Conservation (phyloP, 2,329 filamentous ascomycete species). For the Colletotrichum spinosum region DNA sequence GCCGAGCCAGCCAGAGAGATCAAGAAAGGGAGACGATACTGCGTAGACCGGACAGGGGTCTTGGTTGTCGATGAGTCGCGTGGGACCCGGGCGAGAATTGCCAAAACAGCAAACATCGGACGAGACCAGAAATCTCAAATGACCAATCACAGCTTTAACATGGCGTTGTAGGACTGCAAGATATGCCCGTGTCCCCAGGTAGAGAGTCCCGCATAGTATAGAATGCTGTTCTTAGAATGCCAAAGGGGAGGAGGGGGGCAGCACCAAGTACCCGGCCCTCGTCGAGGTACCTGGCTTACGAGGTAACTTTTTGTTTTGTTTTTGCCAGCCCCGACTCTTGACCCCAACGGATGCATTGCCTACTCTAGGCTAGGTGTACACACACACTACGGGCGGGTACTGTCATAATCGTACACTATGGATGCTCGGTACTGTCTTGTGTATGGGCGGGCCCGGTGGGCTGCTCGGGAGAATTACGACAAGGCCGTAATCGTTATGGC, state of each 20-base stretch:
- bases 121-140: neutral
- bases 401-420: neutral
- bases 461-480: conserved; percentile 19
- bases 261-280: neutral
- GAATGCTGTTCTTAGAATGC: no score
- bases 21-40: neutral
- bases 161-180: conserved; percentile 22
- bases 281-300: neutral
- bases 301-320: neutral
- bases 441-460: neutral
- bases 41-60: neutral
- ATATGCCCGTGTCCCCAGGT: conserved; percentile 13
- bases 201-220: no score
- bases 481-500: conserved; percentile 16
- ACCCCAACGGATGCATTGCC: neutral
- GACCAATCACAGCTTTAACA: conserved; percentile 19
- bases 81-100: conserved; percentile 30
- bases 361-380: neutral
- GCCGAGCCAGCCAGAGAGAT: no score
- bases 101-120: conserved; percentile 19
- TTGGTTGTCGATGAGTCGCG: neutral
- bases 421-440: no score
- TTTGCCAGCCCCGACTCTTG: neutral
- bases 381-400: neutral
- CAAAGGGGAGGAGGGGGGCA: no score